These are phyloP conservation scores for Scleroderma citrinum DNA, from an alignment of 768 basidiomycete genomes.

Conservation along the genomic window DNA sequence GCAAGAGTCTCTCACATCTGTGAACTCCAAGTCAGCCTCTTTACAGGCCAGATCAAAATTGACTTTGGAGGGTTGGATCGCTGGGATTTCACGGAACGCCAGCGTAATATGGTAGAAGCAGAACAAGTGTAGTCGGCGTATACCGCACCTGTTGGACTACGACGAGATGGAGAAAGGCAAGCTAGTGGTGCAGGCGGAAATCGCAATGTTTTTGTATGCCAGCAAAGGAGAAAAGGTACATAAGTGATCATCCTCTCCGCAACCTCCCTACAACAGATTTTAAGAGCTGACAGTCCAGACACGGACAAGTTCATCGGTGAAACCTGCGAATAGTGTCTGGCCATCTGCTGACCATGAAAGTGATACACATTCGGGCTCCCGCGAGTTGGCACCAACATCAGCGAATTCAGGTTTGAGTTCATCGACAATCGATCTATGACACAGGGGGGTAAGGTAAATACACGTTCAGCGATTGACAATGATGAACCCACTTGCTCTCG, in stretches of 20 bases:
- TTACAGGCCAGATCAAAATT: slow-evolving; percentile 54
- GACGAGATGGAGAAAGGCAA: not conserved
- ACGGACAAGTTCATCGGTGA: slow-evolving; percentile 90
- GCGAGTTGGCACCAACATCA: slow-evolving; percentile 62
- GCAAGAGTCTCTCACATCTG: slow-evolving; percentile 62
- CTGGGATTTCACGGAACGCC: slow-evolving; percentile 61
- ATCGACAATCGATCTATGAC: slow-evolving; percentile 85
- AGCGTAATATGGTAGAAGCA: slow-evolving; percentile 59
- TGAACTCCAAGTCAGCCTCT: slow-evolving; percentile 67
- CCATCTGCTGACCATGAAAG: slow-evolving; percentile 99
- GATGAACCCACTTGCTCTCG: slow-evolving; percentile 85
- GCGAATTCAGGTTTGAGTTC: slow-evolving; percentile 96
- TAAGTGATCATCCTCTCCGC: slow-evolving; percentile 8
- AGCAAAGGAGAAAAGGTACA: slow-evolving; percentile 23
- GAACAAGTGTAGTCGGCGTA: slow-evolving; percentile 9
- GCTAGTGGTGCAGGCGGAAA: slow-evolving; percentile 3
- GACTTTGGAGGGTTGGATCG: slow-evolving; percentile 73
- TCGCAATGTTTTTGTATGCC: slow-evolving; percentile 17
- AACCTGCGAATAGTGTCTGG: slow-evolving; percentile 94
- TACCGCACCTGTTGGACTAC: not conserved
- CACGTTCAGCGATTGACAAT: not conserved
- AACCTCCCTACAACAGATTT: slow-evolving; percentile 17
- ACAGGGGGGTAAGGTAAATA: slow-evolving; percentile 1
- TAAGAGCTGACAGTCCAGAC: slow-evolving; percentile 79
- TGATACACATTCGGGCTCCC: slow-evolving; percentile 89